A percentile compares a stretch with the other conserved stretches of the same genome.
Evolutionary conservation across 768 basidiomycete genomes (phyloP).

Genomic region (Postia placenta): DNA sequence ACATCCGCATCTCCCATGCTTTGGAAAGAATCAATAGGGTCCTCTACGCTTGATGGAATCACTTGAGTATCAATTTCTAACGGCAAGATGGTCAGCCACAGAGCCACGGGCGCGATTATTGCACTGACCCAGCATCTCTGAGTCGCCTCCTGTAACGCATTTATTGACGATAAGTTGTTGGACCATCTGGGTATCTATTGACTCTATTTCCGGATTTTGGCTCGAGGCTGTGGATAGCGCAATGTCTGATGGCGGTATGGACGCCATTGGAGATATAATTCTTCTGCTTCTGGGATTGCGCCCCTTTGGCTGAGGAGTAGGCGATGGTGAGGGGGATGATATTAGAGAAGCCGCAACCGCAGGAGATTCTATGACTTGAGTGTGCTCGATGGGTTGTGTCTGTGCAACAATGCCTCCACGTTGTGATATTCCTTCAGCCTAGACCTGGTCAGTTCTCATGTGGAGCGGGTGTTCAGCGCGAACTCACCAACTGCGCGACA

Average conservation of each 20-base stretch:
- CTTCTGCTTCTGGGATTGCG: background rate
- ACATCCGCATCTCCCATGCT: constrained; percentile 5
- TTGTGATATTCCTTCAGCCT: background rate
- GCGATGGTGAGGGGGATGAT: constrained; percentile 1
- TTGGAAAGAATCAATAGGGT: constrained; percentile 36
- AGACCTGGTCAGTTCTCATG: background rate
- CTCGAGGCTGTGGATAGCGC: constrained; percentile 5
- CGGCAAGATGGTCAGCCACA: no score
- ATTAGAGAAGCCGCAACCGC: background rate
- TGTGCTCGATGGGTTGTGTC: constrained; percentile 41
- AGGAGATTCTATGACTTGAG: constrained; percentile 25
- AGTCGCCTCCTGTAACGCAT: constrained; percentile 23
- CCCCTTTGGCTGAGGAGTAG: constrained; percentile 4
- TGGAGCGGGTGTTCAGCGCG: background rate
- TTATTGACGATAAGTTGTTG: constrained; percentile 22
- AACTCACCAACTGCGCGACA: constrained; percentile 50
- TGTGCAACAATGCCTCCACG: constrained; percentile 15
- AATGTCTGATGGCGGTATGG: constrained; percentile 22
- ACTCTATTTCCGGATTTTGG: constrained; percentile 7
- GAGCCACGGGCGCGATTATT: no score
- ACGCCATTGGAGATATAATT: background rate
- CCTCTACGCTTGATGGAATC: constrained; percentile 6
- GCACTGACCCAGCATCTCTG: constrained; percentile 42
- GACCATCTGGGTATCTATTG: constrained; percentile 36
- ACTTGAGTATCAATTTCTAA: constrained; percentile 31